These are phyloP conservation scores for Alternaria solani DNA, from an alignment of 2,329 filamentous ascomycete species.

Conservation along the genomic window DNA sequence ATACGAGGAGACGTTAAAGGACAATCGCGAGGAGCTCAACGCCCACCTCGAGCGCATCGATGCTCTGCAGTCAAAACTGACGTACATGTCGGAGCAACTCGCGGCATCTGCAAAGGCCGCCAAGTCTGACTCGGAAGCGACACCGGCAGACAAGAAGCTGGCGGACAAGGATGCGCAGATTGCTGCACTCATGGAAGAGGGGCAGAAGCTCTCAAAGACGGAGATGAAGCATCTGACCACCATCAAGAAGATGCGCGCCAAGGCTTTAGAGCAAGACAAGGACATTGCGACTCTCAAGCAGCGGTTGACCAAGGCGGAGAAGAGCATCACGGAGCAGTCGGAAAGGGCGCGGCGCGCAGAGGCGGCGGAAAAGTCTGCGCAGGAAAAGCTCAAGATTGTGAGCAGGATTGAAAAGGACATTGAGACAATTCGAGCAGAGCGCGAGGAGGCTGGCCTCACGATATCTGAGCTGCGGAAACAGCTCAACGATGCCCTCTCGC, in stretches of 20 bases:
- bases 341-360: constrained; percentile 69
- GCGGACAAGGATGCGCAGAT: constrained; percentile 92
- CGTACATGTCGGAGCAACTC: constrained; percentile 83
- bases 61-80: constrained; percentile 87
- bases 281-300: constrained; percentile 61
- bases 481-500: constrained; percentile 71
- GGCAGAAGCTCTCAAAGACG: constrained; percentile 82
- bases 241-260: constrained; percentile 77
- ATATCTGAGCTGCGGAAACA: constrained; percentile 75
- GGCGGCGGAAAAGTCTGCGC: constrained; percentile 64
- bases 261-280: constrained; percentile 62
- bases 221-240: constrained; percentile 85
- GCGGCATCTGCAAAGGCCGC: constrained; percentile 77
- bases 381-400: constrained; percentile 63
- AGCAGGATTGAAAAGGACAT: constrained; percentile 65
- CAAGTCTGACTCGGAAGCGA: constrained; percentile 53
- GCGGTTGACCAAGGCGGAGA: constrained; percentile 72
- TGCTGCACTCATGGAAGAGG: constrained; percentile 88
- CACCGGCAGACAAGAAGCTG: constrained; percentile 72
- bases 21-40: constrained; percentile 83
- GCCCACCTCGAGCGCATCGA: constrained; percentile 89
- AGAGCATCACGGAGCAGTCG: constrained; percentile 66
- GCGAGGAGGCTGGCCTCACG: constrained; percentile 68
- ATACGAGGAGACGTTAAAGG: constrained; percentile 61
- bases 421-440: constrained; percentile 68